Evolutionary conservation across 257 asterid genomes (phyloP).

Genomic region (Misopates orontium): DNA sequence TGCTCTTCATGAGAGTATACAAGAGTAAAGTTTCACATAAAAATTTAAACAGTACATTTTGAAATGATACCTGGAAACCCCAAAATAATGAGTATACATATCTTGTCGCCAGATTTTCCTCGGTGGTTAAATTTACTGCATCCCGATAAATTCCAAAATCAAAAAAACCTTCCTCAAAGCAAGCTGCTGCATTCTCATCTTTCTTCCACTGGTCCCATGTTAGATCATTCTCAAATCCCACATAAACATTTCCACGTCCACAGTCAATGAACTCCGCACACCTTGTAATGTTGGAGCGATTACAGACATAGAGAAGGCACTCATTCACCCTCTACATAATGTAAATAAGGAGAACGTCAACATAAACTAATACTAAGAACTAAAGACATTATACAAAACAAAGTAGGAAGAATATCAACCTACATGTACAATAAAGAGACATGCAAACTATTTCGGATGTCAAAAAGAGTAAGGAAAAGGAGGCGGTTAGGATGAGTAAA

Average conservation of each 20-base stretch:
- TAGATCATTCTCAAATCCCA: conserved; percentile 20
- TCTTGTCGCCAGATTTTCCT: conserved; percentile 43
- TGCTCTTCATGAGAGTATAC: no score
- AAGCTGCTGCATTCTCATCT: conserved; percentile 52
- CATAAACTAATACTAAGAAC: neutral
- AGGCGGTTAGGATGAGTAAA: no score
- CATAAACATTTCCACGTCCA: conserved; percentile 44
- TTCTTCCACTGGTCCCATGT: conserved; percentile 59
- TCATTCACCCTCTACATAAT: conserved; percentile 71
- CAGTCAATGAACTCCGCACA: conserved; percentile 70
- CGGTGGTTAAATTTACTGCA: conserved; percentile 66
- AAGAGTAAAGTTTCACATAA: no score
- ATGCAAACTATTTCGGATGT: no score
- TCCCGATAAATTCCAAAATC: conserved; percentile 61
- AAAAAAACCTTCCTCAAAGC: conserved; percentile 59
- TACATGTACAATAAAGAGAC: neutral
- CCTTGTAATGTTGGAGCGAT: conserved; percentile 24
- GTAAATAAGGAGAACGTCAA: conserved; percentile 19
- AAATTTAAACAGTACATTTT: neutral
- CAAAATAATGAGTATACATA: conserved; percentile 83
- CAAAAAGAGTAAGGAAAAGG: no score
- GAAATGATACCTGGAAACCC: conserved; percentile 90
- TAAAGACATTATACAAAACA: neutral
- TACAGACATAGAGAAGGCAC: conserved; percentile 80
- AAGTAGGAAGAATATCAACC: neutral